Conservation (phyloP, 108 stramenopile genomes). For the Thalassiosira profunda region DNA sequence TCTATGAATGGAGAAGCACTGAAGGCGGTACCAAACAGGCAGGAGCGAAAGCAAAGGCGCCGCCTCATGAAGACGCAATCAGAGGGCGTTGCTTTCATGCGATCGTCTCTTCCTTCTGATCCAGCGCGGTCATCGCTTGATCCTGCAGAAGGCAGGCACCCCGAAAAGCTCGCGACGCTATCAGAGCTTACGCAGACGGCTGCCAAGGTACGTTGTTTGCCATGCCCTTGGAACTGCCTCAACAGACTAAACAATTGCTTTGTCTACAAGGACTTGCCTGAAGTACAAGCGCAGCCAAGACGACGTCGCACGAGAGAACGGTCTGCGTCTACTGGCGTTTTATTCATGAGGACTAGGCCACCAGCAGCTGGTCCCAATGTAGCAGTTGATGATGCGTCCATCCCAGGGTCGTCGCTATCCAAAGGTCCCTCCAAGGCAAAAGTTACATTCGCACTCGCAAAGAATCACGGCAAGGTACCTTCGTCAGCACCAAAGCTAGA, state of each 20-base stretch:
- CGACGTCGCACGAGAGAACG: conserved; percentile 29
- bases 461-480: neutral
- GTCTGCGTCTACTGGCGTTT: conserved; percentile 57
- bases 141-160: neutral
- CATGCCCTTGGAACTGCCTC: too few species aligned
- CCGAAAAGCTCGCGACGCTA: conserved; percentile 25
- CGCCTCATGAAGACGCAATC: conserved; percentile 20
- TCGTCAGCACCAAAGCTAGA: neutral
- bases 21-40: neutral
- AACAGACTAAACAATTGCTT: neutral
- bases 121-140: neutral
- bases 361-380: neutral
- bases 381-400: neutral
- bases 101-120: conserved; percentile 1
- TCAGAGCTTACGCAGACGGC: conserved; percentile 22
- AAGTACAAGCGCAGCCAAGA: conserved; percentile 31
- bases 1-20: neutral
- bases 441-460: conserved; percentile 1
- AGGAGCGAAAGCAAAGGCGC: conserved; percentile 15
- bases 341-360: conserved; percentile 33
- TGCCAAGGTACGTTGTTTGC: conserved; percentile 13
- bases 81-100: conserved; percentile 32
- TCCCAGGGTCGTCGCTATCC: too few species aligned
- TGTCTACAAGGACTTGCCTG: conserved; percentile 22
- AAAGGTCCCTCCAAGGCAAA: neutral